Evolutionary conservation across 257 asterid genomes (phyloP), one percentile per base, ranked within the genome.

Genomic region (Cinchona pubescens): DNA sequence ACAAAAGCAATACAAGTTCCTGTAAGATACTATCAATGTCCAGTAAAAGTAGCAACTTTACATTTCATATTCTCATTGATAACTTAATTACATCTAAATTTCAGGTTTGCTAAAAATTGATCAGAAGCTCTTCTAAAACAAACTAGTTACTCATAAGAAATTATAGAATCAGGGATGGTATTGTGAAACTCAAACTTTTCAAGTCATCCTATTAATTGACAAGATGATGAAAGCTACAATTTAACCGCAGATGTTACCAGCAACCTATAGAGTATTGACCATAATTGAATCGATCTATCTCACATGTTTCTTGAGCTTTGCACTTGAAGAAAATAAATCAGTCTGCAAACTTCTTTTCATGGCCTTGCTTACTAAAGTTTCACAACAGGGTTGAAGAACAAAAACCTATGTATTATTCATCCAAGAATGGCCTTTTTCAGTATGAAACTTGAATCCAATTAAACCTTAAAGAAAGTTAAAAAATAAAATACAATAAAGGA

Each of bases 1-100:
- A 30, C 74, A 83, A 12, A 67, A 12, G 67, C 43, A 40, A 71
- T 5, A 81, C 29, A 27, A 82, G 42, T 11, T 35, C 63, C 74
- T 74, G 37, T 55, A 76, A 71, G 63, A 29, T 70, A n/a, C n/a
- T n/a, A 77, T 62, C 64, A 46, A 71, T 21, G 46, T 61, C 37
- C 66, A 58, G 2, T 34, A 30, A 69, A 9, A 32, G 27, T n/a
- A 16, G 45, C 37, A 19, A 43, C 58, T 32, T 29, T 51, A 38
- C 8, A 56, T 53, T 45, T 27, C 35, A 71, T 27, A 34, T 10
- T 32, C 34, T 15, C 0, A 1, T 19, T 38, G 42, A 21, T 2
- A 40, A 40, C 29, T 25, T 25, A 3, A 61, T 42, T 30, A 51
- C 19, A 23, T 40, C 49, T 10, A 7, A 30, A 19, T 9, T 38